Evolutionary conservation across 2,329 filamentous ascomycete species (phyloP).

Genomic region (Proliferodiscus dingleyae): DNA sequence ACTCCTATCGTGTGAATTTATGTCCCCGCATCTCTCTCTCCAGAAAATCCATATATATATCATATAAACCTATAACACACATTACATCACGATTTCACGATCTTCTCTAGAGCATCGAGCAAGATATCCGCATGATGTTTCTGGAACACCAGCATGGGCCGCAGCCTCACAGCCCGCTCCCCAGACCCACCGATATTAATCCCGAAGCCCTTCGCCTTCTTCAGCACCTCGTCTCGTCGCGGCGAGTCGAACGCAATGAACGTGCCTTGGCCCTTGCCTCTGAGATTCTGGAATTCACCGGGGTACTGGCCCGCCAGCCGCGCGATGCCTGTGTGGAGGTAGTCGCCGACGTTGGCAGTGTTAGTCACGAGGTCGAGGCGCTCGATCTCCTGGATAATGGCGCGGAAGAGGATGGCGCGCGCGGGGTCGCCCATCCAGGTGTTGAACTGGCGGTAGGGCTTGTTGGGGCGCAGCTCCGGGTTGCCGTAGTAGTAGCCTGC

Average conservation of each 20-base stretch:
- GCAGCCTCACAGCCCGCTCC: conserved; percentile 61
- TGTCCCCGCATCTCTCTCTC: no score
- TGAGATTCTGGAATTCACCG: conserved; percentile 64
- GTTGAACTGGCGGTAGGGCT: conserved; percentile 82
- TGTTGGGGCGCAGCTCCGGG: conserved; percentile 69
- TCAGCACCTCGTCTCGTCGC: conserved; percentile 63
- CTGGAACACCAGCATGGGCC: conserved; percentile 83
- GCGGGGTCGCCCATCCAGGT: conserved; percentile 84
- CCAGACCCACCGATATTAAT: conserved; percentile 78
- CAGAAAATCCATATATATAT: no score
- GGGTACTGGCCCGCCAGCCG: conserved; percentile 61
- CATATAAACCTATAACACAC: no score
- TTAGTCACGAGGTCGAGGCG: conserved; percentile 63
- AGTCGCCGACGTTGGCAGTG: conserved; percentile 56
- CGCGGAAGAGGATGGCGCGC: conserved; percentile 70
- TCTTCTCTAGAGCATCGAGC: conserved; percentile 67
- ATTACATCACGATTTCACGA: conserved; percentile 29
- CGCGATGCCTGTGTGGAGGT: conserved; percentile 62
- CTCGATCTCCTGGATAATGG: conserved; percentile 71
- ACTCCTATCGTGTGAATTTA: no score
- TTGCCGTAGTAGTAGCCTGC: conserved; percentile 80
- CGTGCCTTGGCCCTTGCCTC: conserved; percentile 71
- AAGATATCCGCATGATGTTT: conserved; percentile 85
- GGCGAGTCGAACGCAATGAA: conserved; percentile 79
- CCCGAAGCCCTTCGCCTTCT: conserved; percentile 65